Evolutionary conservation across 257 asterid species (phyloP).

Genomic region (Striga asiatica): DNA sequence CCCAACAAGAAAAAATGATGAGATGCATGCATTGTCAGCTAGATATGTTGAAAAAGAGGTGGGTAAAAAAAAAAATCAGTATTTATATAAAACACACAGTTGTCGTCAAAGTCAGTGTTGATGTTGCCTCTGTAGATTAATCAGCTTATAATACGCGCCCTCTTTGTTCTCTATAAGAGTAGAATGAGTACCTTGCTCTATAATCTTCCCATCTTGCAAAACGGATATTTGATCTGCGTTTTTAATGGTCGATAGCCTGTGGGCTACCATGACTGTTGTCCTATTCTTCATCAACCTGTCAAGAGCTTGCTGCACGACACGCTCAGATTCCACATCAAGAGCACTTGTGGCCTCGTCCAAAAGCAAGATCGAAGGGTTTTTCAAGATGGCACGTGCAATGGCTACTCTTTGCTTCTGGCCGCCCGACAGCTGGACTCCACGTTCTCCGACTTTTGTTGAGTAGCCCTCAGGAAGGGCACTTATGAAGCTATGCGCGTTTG

Average conservation of each 20-base stretch:
- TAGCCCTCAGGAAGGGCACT: conserved; percentile 86
- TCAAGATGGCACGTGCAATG: conserved; percentile 69
- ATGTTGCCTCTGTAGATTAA: conserved; percentile 54
- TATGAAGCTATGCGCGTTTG: conserved; percentile 78
- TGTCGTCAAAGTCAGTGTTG: conserved; percentile 21
- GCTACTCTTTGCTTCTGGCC: conserved; percentile 87
- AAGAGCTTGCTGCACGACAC: conserved; percentile 56
- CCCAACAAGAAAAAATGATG: not conserved
- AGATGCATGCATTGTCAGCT: conserved; percentile 16
- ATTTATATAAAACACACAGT: not conserved
- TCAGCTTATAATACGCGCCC: conserved; percentile 60
- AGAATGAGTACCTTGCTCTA: conserved; percentile 71
- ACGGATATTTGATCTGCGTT: conserved; percentile 66
- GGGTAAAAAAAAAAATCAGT: not conserved
- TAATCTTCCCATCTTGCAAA: conserved; percentile 67
- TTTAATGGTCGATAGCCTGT: conserved; percentile 55
- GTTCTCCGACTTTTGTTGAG: conserved; percentile 65
- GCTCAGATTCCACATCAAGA: conserved; percentile 69
- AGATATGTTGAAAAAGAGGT: not conserved
- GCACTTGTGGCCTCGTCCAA: conserved; percentile 85
- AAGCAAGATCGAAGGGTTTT: conserved; percentile 62
- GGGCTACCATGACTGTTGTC: conserved; percentile 68
- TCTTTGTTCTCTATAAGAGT: conserved; percentile 52
- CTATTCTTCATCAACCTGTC: conserved; percentile 67
- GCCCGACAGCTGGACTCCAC: conserved; percentile 79